Evolutionary conservation across 352 stramenopile species (phyloP).

Genomic region (Phytophthora pluvialis): DNA sequence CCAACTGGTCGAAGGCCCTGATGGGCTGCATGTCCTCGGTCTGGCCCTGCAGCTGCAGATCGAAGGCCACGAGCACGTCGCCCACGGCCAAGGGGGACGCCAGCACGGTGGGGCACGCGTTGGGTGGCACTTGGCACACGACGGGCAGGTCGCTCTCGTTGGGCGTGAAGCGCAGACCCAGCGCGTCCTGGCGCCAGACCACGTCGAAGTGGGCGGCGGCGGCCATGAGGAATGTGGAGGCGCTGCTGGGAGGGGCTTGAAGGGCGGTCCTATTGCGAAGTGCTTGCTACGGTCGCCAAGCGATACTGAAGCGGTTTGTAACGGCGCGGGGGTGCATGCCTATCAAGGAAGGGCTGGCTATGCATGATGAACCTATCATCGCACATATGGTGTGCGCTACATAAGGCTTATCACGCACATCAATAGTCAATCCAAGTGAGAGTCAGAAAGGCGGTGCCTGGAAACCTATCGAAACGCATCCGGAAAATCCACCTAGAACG

Average conservation of each 20-base stretch:
- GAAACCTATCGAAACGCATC: constrained; percentile 10
- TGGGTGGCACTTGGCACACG: constrained; percentile 71
- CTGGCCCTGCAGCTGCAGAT: constrained; percentile 41
- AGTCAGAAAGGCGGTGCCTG: constrained; percentile 15
- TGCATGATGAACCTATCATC: neutral
- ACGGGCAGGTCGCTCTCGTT: constrained; percentile 68
- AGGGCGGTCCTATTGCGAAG: constrained; percentile 23
- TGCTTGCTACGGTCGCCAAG: constrained; percentile 15
- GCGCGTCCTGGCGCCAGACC: constrained; percentile 55
- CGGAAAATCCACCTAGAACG: constrained; percentile 34
- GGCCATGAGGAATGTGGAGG: neutral
- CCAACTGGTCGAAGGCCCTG: constrained; percentile 53
- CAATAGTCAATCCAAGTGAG: constrained; percentile 7
- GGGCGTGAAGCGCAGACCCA: constrained; percentile 79
- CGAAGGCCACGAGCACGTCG: constrained; percentile 68
- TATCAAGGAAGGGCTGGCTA: constrained; percentile 15
- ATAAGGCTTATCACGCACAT: constrained; percentile 4
- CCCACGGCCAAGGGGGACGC: constrained; percentile 59
- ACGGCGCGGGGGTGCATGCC: constrained; percentile 20
- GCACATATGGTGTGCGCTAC: constrained; percentile 16
- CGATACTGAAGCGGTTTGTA: constrained; percentile 28
- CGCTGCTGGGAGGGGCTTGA: neutral
- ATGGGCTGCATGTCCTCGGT: constrained; percentile 41
- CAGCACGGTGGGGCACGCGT: constrained; percentile 52
- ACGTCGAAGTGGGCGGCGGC: constrained; percentile 54